A percentile compares a stretch with the other conserved stretches of the same genome.
Evolutionary conservation across 305 asterid species (phyloP).

Genomic region (Plantago coronopus): DNA sequence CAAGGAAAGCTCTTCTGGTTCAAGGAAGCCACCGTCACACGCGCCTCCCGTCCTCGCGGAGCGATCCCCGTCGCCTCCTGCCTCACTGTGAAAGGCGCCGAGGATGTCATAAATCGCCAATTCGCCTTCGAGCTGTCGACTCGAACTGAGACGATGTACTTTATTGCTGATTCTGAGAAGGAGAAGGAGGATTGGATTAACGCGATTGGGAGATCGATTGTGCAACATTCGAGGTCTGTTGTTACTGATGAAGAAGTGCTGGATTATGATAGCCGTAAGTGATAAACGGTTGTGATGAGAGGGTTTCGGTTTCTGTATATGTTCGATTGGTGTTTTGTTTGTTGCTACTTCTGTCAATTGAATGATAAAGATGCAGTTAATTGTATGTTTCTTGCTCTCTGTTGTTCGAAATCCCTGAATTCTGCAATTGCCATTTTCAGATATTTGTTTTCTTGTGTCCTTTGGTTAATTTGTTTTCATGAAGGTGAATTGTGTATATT

Average conservation of each 20-base stretch:
- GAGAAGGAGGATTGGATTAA: conserved; percentile 82
- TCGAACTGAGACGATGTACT: conserved; percentile 51
- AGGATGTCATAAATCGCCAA: conserved; percentile 72
- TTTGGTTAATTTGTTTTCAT: too few relatives aligned
- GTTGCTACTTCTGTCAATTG: too few relatives aligned
- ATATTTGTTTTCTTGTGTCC: too few relatives aligned
- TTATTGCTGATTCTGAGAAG: conserved; percentile 53
- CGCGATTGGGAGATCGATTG: conserved; percentile 86
- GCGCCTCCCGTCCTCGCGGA: conserved; percentile 80
- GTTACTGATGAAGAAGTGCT: conserved; percentile 75
- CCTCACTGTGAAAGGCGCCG: conserved; percentile 94
- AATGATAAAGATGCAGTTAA: too few relatives aligned
- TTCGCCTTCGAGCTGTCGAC: conserved; percentile 59
- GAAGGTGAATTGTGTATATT: too few relatives aligned
- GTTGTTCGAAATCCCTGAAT: too few relatives aligned
- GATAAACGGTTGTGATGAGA: neutral
- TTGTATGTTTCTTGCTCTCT: too few relatives aligned
- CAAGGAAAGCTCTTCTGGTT: conserved; percentile 97
- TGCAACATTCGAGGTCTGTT: conserved; percentile 91
- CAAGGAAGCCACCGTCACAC: conserved; percentile 65
- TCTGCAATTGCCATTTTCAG: too few relatives aligned
- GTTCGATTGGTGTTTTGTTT: too few relatives aligned
- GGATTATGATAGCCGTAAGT: conserved; percentile 68
- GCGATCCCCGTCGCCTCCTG: conserved; percentile 69
- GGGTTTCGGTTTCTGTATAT: too few relatives aligned